Conservation (phyloP, 176 grass and related monocot species). For the Zoysia pacifica region DNA sequence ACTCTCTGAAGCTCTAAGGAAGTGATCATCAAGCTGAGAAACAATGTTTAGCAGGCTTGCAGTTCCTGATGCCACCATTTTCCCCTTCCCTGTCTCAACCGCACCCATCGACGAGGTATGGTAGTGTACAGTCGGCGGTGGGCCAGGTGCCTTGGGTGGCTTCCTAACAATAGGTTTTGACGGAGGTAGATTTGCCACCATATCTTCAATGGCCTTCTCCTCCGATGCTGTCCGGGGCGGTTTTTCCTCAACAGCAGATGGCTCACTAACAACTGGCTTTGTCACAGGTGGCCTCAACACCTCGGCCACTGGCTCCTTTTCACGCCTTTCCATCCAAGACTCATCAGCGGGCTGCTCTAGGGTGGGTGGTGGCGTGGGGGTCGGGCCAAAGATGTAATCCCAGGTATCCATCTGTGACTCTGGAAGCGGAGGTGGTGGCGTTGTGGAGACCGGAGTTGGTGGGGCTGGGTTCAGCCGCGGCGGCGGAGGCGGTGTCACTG, state of each 20-base stretch:
- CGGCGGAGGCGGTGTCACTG: constrained; percentile 50
- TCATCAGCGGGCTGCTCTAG: constrained; percentile 62
- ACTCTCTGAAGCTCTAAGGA: constrained; percentile 74
- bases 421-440: constrained; percentile 25
- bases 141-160: constrained; percentile 42
- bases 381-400: constrained; percentile 60
- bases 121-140: constrained; percentile 41
- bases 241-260: constrained; percentile 31
- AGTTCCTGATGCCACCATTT: constrained; percentile 36
- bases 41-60: constrained; percentile 65
- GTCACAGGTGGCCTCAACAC: constrained; percentile 15
- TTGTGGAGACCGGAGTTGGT: constrained; percentile 13
- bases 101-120: constrained; percentile 48
- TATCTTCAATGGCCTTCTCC: constrained; percentile 36
- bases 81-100: constrained; percentile 47
- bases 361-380: constrained; percentile 60
- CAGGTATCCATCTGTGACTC: constrained; percentile 54
- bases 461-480: constrained; percentile 42
- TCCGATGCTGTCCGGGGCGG: constrained; percentile 17
- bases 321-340: constrained; percentile 48
- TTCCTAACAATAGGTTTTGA: constrained; percentile 51
- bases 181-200: constrained; percentile 33
- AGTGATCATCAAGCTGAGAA: constrained; percentile 70
- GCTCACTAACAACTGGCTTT: constrained; percentile 9
- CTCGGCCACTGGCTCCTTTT: constrained; percentile 34